Evolutionary conservation across 2,329 filamentous ascomycete species (phyloP).

Genomic region (Colletotrichum melonis): DNA sequence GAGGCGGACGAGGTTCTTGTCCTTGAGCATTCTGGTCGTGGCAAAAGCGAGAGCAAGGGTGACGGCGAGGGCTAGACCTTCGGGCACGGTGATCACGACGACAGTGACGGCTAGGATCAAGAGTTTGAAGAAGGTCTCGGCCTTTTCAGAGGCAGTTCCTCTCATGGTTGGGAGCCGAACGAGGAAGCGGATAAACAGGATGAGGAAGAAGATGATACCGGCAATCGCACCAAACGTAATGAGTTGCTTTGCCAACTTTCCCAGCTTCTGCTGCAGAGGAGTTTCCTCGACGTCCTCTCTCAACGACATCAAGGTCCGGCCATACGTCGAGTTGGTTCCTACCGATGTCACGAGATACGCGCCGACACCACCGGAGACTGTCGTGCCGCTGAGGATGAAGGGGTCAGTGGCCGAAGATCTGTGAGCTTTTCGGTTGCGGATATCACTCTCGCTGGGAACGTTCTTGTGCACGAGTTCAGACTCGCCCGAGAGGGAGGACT

Average conservation of each 20-base stretch:
- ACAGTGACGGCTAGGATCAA: slow-evolving; percentile 69
- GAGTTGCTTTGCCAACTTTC: slow-evolving; percentile 82
- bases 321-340: slow-evolving; percentile 79
- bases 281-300: slow-evolving; percentile 82
- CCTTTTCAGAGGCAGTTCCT: slow-evolving; percentile 56
- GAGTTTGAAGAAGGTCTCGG: slow-evolving; percentile 66
- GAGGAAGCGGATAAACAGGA: slow-evolving; percentile 54
- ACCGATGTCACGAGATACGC: slow-evolving; percentile 81
- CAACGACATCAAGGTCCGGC: slow-evolving; percentile 82
- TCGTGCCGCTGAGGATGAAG: slow-evolving; percentile 84
- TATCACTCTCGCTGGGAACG: slow-evolving; percentile 69
- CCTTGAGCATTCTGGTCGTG: slow-evolving; percentile 71
- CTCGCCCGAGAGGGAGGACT: slow-evolving; percentile 82
- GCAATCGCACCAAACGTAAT: slow-evolving; percentile 53
- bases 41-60: slow-evolving; percentile 72
- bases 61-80: slow-evolving; percentile 71
- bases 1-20: slow-evolving; percentile 71
- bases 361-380: slow-evolving; percentile 80
- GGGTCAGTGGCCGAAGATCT: slow-evolving; percentile 74
- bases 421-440: slow-evolving; percentile 62
- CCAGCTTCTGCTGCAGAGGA: slow-evolving; percentile 81
- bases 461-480: slow-evolving; percentile 78
- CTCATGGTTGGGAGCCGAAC: slow-evolving; percentile 42
- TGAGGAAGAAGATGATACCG: slow-evolving; percentile 54
- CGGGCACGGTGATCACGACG: slow-evolving; percentile 69